Evolutionary conservation across 768 basidiomycete species (phyloP), one percentile per base, ranked within the genome.

Genomic region (Podaxis carcinomalis): DNA sequence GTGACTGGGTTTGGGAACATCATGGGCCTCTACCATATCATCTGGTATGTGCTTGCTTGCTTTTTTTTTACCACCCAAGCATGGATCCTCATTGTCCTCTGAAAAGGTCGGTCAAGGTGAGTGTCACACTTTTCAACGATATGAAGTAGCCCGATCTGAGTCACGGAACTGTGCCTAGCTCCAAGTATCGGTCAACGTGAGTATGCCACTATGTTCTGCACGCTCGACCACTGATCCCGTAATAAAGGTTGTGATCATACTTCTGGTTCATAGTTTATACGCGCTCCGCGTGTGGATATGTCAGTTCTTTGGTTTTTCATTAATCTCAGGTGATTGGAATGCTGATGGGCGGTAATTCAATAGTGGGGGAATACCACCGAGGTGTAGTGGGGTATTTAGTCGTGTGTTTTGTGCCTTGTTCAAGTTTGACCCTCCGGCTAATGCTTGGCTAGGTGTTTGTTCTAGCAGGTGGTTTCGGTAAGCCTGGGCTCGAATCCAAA

Each of bases 241-340:
- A 42, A 37, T 56, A 25, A 39, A 78, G 74, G 76, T 80, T 2
- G 60, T 80, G 3, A 75, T 81, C 28, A 72, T 80, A 36, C 63
- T 81, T 2, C 59, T 80, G 25, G 79, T 81, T 0, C 80, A 81
- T 67, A 80, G 80, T 62, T 64, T 81, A 23, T 82, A 82, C 50
- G 72, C 78, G 5, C 72, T 72, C 59, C 75, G 81, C 2, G 76
- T 81, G 6, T 81, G 80, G 79, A 68, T 77, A 51, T 75, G 80
- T 82, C 56, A 68, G 80, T 78, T 7, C 19, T 25, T 51, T 49
- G 49, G 60, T 6, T 52, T 37, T 27, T 49, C 40, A 58, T 50
- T 36, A 53, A 28, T n/a, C 16, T 51, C 28, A 49, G 56, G 75
- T 73, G 57, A 75, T 74, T 63, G 40, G 73, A 63, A 39, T 46